Percentiles rank a stretch among this genome's conserved stretches.
Evolutionary conservation across 108 stramenopile genomes (phyloP).

Genomic region (Cylindrotheca fusiformis): DNA sequence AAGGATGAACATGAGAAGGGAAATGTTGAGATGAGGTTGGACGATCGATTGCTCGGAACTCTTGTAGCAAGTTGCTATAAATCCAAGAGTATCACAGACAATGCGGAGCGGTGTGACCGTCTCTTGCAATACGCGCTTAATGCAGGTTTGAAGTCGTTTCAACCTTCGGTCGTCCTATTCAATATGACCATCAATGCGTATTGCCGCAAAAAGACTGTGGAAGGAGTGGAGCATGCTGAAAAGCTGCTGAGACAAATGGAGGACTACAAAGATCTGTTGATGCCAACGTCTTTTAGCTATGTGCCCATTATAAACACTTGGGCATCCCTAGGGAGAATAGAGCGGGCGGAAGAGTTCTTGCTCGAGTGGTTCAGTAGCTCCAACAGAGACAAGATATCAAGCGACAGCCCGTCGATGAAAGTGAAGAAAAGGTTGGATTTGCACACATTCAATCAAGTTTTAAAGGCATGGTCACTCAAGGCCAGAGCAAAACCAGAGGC

Average conservation of each 20-base stretch:
- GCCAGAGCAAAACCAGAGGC: constrained; percentile 12
- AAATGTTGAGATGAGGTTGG: constrained; percentile 26
- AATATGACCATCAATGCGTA: constrained; percentile 27
- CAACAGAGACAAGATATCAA: neutral
- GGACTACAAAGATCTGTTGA: neutral
- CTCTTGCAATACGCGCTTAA: constrained; percentile 21
- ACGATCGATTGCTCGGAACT: constrained; percentile 12
- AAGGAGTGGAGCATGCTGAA: constrained; percentile 20
- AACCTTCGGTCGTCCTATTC: constrained; percentile 11
- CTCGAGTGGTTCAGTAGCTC: constrained; percentile 13
- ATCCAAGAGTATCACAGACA: constrained; percentile 17
- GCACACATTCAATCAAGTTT: constrained; percentile 22
- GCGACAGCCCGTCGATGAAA: neutral
- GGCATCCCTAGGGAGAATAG: constrained; percentile 15
- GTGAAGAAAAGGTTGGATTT: constrained; percentile 12
- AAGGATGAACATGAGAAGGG: constrained; percentile 22
- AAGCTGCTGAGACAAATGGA: constrained; percentile 16
- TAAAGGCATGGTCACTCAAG: constrained; percentile 29
- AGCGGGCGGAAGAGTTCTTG: constrained; percentile 23
- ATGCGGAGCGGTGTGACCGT: constrained; percentile 22
- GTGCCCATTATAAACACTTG: constrained; percentile 21
- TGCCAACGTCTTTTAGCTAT: constrained; percentile 13
- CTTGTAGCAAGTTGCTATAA: constrained; percentile 23
- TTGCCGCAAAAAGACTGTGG: constrained; percentile 19
- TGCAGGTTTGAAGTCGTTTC: constrained; percentile 2